Base-by-base conservation (phyloP, 495 filamentous ascomycete genomes). In the Poronia punctata region DNA sequence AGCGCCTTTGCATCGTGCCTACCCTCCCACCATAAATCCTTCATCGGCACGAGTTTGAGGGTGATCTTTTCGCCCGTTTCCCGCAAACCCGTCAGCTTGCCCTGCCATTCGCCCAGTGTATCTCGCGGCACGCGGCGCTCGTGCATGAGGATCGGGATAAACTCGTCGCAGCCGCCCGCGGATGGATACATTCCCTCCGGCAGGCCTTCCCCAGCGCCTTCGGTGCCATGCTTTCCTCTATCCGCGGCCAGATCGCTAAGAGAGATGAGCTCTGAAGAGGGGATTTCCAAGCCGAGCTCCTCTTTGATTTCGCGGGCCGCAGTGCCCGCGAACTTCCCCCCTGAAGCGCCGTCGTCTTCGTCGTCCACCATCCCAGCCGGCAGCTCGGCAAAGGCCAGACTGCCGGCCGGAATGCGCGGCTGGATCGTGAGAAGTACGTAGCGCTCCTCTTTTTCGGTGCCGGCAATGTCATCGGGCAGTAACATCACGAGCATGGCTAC, bases 321-420 rank as follows among this genome's bases (percentile, higher is more conserved):
- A 2, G 72, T 74, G 3, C 88, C 87, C 5, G 73, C 68, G 61
- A 95, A 94, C 3, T 72, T 77, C 16, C 83, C 83, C 4, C 35
- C 19, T 0, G 40, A 43, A 4, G 10, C 25, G 18, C 20, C 8
- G 3, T 14, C 16, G 32, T 12, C 25, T 26, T 62, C 68, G 43
- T 85, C 79, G 51, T 94, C 88, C 6, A 95, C 75, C 87, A 95
- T 94, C 5, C 88, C 88, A 0, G 88, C 88, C 0, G 88, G 88
- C 14, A 95, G 66, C 56, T 95, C 88, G 9, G 80, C 65, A 48
- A 94, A 81, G 7, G 72, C 70, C 7, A 95, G 64, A 5, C 79
- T 82, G 0, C 84, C 87, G 7, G 83, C 85, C 0, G 89, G 76
- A 14, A 93, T 71, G 24, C 88, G 83, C 17, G 88, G 82, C 55